These are phyloP conservation scores for Delitschia confertaspora DNA, from an alignment of 495 filamentous ascomycete species.

Conservation along the genomic window DNA sequence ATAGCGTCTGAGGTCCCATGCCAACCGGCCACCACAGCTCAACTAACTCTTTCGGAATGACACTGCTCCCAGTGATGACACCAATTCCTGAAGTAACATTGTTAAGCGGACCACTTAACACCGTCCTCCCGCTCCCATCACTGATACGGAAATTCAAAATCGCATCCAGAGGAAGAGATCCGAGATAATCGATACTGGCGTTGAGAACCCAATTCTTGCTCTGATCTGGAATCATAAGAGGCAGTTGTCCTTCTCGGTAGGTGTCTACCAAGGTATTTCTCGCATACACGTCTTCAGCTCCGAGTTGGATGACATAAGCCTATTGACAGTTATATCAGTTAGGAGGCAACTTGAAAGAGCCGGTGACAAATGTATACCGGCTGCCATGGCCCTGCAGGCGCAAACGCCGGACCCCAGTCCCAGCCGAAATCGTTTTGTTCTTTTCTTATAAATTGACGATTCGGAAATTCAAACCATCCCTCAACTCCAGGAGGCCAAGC, in stretches of 20 bases:
- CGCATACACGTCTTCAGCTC: conserved; percentile 40
- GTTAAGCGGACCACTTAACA: conserved; percentile 39
- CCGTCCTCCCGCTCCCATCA: conserved; percentile 42
- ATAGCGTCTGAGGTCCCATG: conserved; percentile 52
- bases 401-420: conserved; percentile 63
- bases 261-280: conserved; percentile 54
- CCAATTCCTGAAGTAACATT: conserved; percentile 41
- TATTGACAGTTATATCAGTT: too few species aligned
- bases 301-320: conserved; percentile 51
- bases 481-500: conserved; percentile 28
- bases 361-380: too few species aligned
- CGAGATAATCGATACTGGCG: conserved; percentile 57
- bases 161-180: conserved; percentile 41
- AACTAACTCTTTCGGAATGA: conserved; percentile 40
- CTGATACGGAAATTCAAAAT: conserved; percentile 45
- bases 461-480: conserved; percentile 43
- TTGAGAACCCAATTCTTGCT: conserved; percentile 58
- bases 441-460: conserved; percentile 58
- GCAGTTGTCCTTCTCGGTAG: conserved; percentile 52
- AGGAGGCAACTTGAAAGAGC: too few species aligned
- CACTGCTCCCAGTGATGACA: conserved; percentile 44
- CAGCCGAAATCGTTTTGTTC: conserved; percentile 64
- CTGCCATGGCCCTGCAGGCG: conserved; percentile 59
- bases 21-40: conserved; percentile 59
- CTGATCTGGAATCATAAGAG: conserved; percentile 52